These are phyloP conservation scores for Piper longum DNA, from an alignment of 164 flowering plant genomes.

Conservation along the genomic window DNA sequence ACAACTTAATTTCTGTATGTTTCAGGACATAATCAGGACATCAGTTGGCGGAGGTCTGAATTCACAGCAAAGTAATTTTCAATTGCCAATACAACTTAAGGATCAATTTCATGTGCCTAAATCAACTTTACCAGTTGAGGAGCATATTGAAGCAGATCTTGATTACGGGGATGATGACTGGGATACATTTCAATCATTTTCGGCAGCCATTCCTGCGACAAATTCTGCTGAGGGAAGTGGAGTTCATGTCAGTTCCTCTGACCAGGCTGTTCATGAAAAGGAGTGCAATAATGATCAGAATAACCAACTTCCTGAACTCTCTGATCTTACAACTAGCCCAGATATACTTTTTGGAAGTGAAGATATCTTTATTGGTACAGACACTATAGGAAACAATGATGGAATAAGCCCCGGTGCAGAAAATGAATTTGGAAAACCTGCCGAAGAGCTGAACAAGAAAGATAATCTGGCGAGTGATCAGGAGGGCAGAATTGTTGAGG, in stretches of 20 bases:
- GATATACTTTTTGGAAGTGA: background rate
- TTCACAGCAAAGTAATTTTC: conserved; percentile 24
- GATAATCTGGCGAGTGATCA: background rate
- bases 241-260: conserved; percentile 11
- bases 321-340: background rate
- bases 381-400: background rate
- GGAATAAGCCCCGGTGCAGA: background rate
- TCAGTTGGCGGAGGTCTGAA: conserved; percentile 52
- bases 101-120: conserved; percentile 8
- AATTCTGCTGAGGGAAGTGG: conserved; percentile 10
- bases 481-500: background rate
- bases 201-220: conserved; percentile 29
- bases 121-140: conserved; percentile 5
- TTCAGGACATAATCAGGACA: conserved; percentile 70
- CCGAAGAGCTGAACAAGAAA: background rate
- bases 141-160: conserved; percentile 4
- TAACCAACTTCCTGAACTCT: background rate
- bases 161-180: conserved; percentile 65
- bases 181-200: conserved; percentile 94
- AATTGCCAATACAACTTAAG: conserved; percentile 39
- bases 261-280: conserved; percentile 8
- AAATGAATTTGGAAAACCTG: background rate
- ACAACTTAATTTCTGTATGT: conserved; percentile 2
- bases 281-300: background rate
- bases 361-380: no score